phyloP scores from a whole-genome alignment of 257 asterid genomes.

The Cordia subcordata region DNA sequence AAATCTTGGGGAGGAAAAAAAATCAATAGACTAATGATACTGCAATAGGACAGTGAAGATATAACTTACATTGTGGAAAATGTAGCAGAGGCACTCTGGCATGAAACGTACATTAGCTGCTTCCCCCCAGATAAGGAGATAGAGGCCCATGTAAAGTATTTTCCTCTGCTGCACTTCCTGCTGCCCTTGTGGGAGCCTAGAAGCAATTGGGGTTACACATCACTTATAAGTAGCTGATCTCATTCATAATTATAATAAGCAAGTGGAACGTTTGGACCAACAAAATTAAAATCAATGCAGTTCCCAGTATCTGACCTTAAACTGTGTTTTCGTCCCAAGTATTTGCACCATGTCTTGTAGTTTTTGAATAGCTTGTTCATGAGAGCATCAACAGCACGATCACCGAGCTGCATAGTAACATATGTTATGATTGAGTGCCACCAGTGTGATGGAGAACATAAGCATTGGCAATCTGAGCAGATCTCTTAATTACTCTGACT shows the following conservation, averaged over 20 bases:
- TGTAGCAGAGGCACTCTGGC: conserved; percentile 99
- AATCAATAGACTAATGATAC: background rate
- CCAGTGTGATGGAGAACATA: background rate
- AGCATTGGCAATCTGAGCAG: background rate
- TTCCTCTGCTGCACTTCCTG: conserved; percentile 84
- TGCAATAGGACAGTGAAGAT: background rate
- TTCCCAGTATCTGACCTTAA: conserved; percentile 54
- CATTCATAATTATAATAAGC: background rate
- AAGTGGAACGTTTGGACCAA: conserved; percentile 5
- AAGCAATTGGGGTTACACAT: conserved; percentile 11
- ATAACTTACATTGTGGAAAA: conserved; percentile 84
- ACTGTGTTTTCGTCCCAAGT: conserved; percentile 91
- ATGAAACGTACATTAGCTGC: conserved; percentile 93
- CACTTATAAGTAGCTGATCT: background rate
- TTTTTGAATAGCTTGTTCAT: conserved; percentile 91
- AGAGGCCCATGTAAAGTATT: conserved; percentile 94
- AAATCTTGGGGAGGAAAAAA: background rate
- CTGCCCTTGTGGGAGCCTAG: conserved; percentile 86
- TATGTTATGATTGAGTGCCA: too few relatives aligned
- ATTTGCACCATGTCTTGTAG: conserved; percentile 97
- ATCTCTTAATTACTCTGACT: background rate
- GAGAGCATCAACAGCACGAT: conserved; percentile 92
- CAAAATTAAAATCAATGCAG: conserved; percentile 5
- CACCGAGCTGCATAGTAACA: conserved; percentile 63
- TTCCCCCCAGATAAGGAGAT: conserved; percentile 99